phyloP scores from a whole-genome alignment of 306 rosid genomes.

The Neltuma alba region DNA sequence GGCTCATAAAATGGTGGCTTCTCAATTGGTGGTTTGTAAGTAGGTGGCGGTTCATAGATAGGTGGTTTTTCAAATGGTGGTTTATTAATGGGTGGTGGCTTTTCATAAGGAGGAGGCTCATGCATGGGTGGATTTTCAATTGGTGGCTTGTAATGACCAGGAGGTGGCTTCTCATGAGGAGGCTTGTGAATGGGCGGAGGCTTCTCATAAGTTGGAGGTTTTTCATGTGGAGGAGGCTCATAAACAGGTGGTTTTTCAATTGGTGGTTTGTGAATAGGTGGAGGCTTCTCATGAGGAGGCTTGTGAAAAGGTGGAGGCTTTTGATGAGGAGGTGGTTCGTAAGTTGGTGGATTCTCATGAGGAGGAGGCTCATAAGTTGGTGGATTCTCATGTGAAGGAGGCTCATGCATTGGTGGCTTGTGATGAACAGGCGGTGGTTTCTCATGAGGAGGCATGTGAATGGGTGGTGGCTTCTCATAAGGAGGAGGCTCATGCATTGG shows the following conservation, averaged over 20 bases:
- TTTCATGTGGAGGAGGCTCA: background rate
- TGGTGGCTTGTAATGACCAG: background rate
- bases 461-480: background rate
- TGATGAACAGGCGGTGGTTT: background rate
- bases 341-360: background rate
- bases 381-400: too few relatives aligned
- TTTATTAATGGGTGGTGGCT: background rate
- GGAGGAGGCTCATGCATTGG: background rate
- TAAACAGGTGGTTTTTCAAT: background rate
- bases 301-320: background rate
- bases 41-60: background rate
- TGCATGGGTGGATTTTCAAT: background rate
- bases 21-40: background rate
- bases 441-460: background rate
- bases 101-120: background rate
- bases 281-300: background rate
- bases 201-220: background rate
- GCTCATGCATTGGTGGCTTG: constrained; percentile 18
- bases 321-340: background rate
- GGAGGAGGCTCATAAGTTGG: background rate
- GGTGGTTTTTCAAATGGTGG: constrained; percentile 4
- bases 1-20: constrained; percentile 4
- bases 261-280: constrained; percentile 8
- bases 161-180: constrained; percentile 3
- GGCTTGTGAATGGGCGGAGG: constrained; percentile 7